Evolutionary conservation across 169 alveolate genomes (phyloP).

Genomic region (Eimeria acervulina): DNA sequence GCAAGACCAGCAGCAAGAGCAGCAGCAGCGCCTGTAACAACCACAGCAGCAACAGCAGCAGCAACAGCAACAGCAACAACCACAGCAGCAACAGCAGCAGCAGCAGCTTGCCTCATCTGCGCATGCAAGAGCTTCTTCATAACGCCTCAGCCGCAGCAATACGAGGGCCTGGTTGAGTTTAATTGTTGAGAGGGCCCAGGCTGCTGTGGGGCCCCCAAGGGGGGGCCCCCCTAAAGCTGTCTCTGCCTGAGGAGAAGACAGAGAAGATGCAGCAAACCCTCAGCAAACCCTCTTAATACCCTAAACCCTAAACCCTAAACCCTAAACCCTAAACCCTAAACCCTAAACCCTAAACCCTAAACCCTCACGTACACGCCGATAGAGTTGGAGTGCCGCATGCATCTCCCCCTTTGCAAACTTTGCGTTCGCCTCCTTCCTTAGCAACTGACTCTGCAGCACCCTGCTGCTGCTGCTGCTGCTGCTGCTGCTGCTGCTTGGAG

Average conservation of each 20-base stretch:
- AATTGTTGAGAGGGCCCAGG: background rate
- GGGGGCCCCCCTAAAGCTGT: background rate
- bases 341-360: background rate
- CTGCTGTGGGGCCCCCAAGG: background rate
- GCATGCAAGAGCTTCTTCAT: constrained; percentile 30
- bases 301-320: background rate
- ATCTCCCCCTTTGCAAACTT: constrained; percentile 2
- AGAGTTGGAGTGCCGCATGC: constrained; percentile 30
- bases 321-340: background rate
- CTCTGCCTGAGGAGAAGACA: background rate
- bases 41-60: background rate
- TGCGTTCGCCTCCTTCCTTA: constrained; percentile 7
- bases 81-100: too few species aligned
- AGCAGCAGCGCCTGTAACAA: too few species aligned
- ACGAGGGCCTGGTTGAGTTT: background rate
- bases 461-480: constrained; percentile 47
- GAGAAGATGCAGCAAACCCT: background rate
- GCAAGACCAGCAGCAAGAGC: background rate
- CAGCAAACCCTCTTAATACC: background rate
- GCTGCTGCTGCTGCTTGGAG: too few species aligned
- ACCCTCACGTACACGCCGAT: constrained; percentile 21
- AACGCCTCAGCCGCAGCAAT: background rate
- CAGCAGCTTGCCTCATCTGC: background rate
- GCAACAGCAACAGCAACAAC: too few species aligned
- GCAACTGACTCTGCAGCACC: background rate